Evolutionary conservation across 208 protist species (phyloP).

Genomic region (Giardia duodenalis): DNA sequence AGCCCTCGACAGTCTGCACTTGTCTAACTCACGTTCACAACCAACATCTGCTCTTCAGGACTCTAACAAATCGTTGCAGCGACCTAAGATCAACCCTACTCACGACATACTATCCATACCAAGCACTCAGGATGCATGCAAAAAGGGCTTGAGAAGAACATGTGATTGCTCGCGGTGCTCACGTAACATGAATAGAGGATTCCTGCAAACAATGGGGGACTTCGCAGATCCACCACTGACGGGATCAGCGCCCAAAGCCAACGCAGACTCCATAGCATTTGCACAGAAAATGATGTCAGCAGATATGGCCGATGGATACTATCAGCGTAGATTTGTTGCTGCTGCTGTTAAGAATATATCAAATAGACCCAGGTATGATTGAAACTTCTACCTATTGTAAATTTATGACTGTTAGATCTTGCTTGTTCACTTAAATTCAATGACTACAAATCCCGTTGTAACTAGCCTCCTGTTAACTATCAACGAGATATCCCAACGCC

Average conservation of each 20-base stretch:
- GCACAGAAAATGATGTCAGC: too few species aligned
- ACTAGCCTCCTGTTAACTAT: background rate
- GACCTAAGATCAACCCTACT: too few species aligned
- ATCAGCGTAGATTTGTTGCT: background rate
- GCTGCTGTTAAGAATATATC: background rate
- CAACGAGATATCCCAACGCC: background rate
- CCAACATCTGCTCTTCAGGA: too few species aligned
- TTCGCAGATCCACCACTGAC: background rate
- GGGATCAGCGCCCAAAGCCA: background rate
- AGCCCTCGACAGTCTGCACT: too few species aligned
- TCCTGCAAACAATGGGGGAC: background rate
- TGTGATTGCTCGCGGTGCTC: background rate
- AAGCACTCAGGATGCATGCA: too few species aligned
- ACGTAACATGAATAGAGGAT: background rate
- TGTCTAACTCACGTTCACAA: too few species aligned
- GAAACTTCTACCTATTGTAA: too few species aligned
- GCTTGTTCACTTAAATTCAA: too few species aligned
- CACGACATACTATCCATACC: too few species aligned
- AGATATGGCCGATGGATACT: background rate
- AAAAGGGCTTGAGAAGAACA: background rate
- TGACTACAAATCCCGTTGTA: background rate
- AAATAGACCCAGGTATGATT: background rate
- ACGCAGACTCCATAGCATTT: background rate
- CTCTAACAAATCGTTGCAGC: too few species aligned
- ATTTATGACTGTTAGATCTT: too few species aligned